Evolutionary conservation across 2,329 filamentous ascomycete genomes (phyloP), one percentile per base, ranked within the genome.

Genomic region (Colletotrichum zoysiae): DNA sequence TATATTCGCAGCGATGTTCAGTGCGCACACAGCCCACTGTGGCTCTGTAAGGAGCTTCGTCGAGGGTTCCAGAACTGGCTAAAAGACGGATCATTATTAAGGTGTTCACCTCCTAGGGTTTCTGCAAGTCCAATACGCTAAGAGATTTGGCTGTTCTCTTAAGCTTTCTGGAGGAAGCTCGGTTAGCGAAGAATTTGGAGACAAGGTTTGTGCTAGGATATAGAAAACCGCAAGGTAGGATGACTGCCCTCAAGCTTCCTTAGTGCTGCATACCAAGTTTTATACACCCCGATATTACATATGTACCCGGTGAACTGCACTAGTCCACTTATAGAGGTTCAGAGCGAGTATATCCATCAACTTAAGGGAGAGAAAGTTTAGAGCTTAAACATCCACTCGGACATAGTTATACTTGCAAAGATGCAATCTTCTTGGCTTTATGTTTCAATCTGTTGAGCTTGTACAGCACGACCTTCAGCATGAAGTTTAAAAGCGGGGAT

Each of bases 161-260:
- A 1, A 69, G 76, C 4, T 16, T 78, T 14, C 74, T 79, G 40
- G 78, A 79, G 55, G 74, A 74, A 55, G 57, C 79, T 8, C 59
- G 74, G 1, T 55, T 81, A 12, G 68, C 78, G 1, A 75, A 74
- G 26, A 76, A 77, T 6, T 65, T 79, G 20, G 75, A 79, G 20
- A 80, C 78, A 0, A 67, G 79, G 38, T 80, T 74, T 61, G 78
- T 78, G 2, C 51, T 79, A 12, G 74, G 78, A 50, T 62, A 75
- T 26, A 66, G 73, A 59, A 51, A 75, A 14, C 38, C 7, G 7
- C 1, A 14, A 12, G 18, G 16, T 33, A 16, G 16, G 42, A n/a
- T 30, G 26, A 35, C 11, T 48, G 42, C 48, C 7, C 12, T 9
- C 46, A n/a, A 5, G 9, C 46, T 9, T 48, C 3, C n/a, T 48